Conservation (phyloP, 495 filamentous ascomycete genomes). For the Chaetomium tenue region DNA sequence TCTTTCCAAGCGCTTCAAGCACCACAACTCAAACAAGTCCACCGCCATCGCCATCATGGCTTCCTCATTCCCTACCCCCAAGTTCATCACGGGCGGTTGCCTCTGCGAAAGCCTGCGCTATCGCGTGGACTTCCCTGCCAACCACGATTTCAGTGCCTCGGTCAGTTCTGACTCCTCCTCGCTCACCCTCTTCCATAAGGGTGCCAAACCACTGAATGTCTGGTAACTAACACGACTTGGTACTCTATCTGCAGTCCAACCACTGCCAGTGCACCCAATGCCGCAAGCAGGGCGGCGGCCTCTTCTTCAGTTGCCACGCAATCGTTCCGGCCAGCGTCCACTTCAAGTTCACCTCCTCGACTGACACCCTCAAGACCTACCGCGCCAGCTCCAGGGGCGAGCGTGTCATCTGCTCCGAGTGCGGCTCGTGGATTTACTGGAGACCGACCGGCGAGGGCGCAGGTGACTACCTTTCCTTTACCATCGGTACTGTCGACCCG, state of each 20-base stretch:
- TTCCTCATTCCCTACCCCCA: constrained; percentile 32
- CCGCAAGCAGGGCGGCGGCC: constrained; percentile 37
- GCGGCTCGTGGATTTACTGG: constrained; percentile 43
- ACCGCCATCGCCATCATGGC: not conserved
- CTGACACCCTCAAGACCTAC: constrained; percentile 34
- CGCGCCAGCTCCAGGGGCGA: constrained; percentile 31
- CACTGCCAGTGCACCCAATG: constrained; percentile 47
- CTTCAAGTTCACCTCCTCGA: constrained; percentile 28
- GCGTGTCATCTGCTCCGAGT: constrained; percentile 41
- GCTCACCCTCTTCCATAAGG: too few relatives aligned
- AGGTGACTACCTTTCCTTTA: constrained; percentile 22
- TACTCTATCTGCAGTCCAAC: constrained; percentile 25
- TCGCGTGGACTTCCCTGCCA: constrained; percentile 35
- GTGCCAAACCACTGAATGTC: too few relatives aligned
- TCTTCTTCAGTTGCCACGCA: constrained; percentile 36
- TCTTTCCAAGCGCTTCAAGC: too few relatives aligned
- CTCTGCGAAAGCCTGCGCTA: constrained; percentile 41
- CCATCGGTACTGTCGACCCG: constrained; percentile 39
- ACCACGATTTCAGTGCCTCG: constrained; percentile 37
- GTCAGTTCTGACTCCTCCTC: constrained; percentile 24
- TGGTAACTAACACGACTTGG: too few relatives aligned
- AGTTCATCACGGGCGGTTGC: constrained; percentile 42
- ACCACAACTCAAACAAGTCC: not conserved
- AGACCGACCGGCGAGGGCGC: constrained; percentile 15
- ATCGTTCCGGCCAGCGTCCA: constrained; percentile 10